Evolutionary conservation across 2,329 filamentous ascomycete species (phyloP).

Genomic region (Ascosphaera apis): DNA sequence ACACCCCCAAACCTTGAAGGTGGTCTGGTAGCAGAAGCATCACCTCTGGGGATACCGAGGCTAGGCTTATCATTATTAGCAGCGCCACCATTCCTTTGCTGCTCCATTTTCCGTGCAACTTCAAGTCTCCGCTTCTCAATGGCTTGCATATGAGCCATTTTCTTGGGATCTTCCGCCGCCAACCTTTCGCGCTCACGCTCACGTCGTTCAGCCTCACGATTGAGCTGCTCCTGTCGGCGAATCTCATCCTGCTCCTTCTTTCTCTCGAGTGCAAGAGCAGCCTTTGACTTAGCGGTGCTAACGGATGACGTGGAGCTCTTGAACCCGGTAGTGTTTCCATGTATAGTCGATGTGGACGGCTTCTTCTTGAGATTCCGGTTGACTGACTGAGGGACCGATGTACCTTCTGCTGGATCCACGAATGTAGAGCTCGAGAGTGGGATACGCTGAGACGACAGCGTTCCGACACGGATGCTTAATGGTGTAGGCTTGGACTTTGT

Average conservation of each 20-base stretch:
- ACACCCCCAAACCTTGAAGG: conserved; percentile 22
- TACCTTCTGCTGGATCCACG: neutral
- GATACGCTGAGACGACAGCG: conserved; percentile 22
- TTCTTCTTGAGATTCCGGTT: neutral
- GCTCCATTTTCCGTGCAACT: conserved; percentile 21
- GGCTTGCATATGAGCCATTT: conserved; percentile 38
- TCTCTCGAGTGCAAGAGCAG: conserved; percentile 28
- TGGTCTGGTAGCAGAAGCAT: conserved; percentile 21
- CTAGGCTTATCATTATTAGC: neutral
- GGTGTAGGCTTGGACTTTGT: conserved; percentile 24
- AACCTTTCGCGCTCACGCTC: conserved; percentile 25
- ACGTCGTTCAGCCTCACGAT: conserved; percentile 29
- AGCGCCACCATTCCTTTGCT: conserved; percentile 15
- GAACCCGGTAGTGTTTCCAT: conserved; percentile 27
- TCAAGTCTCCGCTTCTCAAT: conserved; percentile 29
- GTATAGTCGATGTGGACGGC: conserved; percentile 4
- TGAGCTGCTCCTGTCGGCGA: conserved; percentile 37
- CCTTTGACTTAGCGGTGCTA: conserved; percentile 62
- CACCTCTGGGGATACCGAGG: neutral
- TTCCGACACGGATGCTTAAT: conserved; percentile 26
- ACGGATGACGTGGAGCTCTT: conserved; percentile 38
- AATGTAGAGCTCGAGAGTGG: conserved; percentile 10
- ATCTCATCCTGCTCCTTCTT: conserved; percentile 36
- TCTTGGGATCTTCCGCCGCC: conserved; percentile 37
- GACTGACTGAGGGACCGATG: neutral